Evolutionary conservation across 805 yeast genomes (phyloP).

Genomic region (Wickerhamomyces canadensis): DNA sequence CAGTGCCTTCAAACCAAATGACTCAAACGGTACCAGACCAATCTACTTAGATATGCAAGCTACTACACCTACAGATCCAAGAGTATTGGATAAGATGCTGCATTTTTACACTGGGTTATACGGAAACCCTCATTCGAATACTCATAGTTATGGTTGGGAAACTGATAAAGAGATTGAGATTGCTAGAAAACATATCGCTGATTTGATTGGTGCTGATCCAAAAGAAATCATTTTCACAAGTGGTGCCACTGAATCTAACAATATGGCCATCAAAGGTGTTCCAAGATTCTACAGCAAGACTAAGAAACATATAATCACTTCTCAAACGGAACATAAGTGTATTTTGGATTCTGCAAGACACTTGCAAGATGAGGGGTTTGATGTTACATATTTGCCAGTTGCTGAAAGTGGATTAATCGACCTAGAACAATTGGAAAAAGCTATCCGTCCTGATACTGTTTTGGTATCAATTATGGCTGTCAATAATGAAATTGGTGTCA

Average conservation of each 20-base stretch:
- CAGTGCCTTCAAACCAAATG: conserved; percentile 34
- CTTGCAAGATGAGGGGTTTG: conserved; percentile 94
- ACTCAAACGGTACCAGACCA: conserved; percentile 69
- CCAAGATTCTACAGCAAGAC: conserved; percentile 87
- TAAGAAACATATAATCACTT: conserved; percentile 90
- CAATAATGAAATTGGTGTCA: conserved; percentile 96
- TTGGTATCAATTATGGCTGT: conserved; percentile 95
- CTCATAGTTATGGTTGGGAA: conserved; percentile 99
- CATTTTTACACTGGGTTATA: conserved; percentile 85
- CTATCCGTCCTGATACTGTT: conserved; percentile 87
- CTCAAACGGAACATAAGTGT: conserved; percentile 98
- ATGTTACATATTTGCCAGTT: conserved; percentile 89
- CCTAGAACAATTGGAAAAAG: conserved; percentile 69
- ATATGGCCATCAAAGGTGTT: conserved; percentile 93
- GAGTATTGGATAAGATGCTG: conserved; percentile 87
- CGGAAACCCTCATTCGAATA: conserved; percentile 97
- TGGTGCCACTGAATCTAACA: conserved; percentile 97
- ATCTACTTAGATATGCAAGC: conserved; percentile 97
- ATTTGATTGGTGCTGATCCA: conserved; percentile 85
- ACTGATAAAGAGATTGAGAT: conserved; percentile 86
- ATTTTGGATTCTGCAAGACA: conserved; percentile 95
- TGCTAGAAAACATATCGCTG: conserved; percentile 80
- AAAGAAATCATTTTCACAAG: conserved; percentile 95
- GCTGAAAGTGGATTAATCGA: conserved; percentile 71
- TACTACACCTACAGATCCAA: conserved; percentile 96